Percentiles rank a stretch among this genome's conserved stretches.
phyloP scores from a whole-genome alignment of 192 early-diverging fungal species.

The Rhizoclosmatium globosum region DNA sequence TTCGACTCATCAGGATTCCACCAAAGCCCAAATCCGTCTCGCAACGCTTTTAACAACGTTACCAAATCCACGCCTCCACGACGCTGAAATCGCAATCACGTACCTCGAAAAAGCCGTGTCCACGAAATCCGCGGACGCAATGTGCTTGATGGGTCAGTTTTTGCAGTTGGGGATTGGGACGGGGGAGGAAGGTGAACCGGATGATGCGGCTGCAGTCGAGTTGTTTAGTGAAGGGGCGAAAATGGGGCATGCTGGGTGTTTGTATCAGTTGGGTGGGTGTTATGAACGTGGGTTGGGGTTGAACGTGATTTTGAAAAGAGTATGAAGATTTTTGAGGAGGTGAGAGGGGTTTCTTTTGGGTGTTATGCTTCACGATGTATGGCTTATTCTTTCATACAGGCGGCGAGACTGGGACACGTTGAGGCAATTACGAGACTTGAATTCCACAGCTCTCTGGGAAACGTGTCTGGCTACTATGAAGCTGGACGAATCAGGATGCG shows the following conservation, averaged over 20 bases:
- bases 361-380: background rate
- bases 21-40: conserved; percentile 53
- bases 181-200: background rate
- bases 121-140: conserved; percentile 51
- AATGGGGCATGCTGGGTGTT: conserved; percentile 49
- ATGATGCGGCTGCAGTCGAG: conserved; percentile 36
- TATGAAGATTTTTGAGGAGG: conserved; percentile 51
- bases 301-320: conserved; percentile 50
- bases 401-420: conserved; percentile 21
- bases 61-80: conserved; percentile 34
- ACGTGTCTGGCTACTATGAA: background rate
- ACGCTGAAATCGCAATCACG: conserved; percentile 32
- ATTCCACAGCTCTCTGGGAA: background rate
- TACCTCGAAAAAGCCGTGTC: conserved; percentile 44
- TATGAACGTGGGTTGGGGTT: conserved; percentile 50
- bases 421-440: conserved; percentile 12
- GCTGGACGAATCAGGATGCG: background rate
- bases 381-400: conserved; percentile 2
- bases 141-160: conserved; percentile 58
- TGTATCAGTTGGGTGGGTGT: conserved; percentile 49
- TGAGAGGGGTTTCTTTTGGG: conserved; percentile 4
- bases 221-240: conserved; percentile 48
- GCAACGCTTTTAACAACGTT: conserved; percentile 39
- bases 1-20: conserved; percentile 39
- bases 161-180: conserved; percentile 47